A percentile compares a stretch with the other conserved stretches of the same genome.
Evolutionary conservation across 345 rosid genomes (phyloP).

Genomic region (Moricandia moricandioides): DNA sequence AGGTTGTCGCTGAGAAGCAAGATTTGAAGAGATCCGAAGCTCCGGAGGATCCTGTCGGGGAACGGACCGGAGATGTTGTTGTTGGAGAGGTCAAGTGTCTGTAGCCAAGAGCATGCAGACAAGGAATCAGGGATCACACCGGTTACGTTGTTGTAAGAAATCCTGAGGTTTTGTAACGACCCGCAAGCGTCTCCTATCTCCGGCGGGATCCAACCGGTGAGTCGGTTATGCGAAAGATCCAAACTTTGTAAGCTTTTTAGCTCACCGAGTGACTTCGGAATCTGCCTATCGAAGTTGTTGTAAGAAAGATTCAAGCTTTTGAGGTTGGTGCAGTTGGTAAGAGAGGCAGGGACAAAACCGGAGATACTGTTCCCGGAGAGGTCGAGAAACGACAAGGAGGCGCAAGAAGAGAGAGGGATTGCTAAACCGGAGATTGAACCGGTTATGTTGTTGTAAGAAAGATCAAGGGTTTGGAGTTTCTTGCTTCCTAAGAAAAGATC

Average conservation of each 20-base stretch:
- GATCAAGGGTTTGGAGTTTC: conserved; percentile 69
- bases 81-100: conserved; percentile 73
- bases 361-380: conserved; percentile 59
- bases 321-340: conserved; percentile 79
- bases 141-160: conserved; percentile 72
- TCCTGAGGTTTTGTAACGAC: conserved; percentile 57
- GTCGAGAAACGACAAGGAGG: conserved; percentile 61
- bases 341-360: conserved; percentile 54
- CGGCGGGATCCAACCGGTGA: conserved; percentile 82
- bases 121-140: conserved; percentile 70
- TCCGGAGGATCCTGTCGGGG: conserved; percentile 55
- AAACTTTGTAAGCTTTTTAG: conserved; percentile 56
- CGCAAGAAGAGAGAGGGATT: conserved; percentile 52
- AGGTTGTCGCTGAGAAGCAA: conserved; percentile 66
- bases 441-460: conserved; percentile 80
- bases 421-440: conserved; percentile 69
- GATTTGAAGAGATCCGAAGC: conserved; percentile 58
- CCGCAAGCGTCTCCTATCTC: conserved; percentile 68
- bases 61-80: conserved; percentile 83
- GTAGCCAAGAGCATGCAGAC: conserved; percentile 68
- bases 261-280: conserved; percentile 60
- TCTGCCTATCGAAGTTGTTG: conserved; percentile 65
- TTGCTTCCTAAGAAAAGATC: conserved; percentile 49
- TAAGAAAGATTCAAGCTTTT: conserved; percentile 57
- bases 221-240: conserved; percentile 72